phyloP scores from a whole-genome alignment of 805 yeast species.

The Pichia membranifaciens region DNA sequence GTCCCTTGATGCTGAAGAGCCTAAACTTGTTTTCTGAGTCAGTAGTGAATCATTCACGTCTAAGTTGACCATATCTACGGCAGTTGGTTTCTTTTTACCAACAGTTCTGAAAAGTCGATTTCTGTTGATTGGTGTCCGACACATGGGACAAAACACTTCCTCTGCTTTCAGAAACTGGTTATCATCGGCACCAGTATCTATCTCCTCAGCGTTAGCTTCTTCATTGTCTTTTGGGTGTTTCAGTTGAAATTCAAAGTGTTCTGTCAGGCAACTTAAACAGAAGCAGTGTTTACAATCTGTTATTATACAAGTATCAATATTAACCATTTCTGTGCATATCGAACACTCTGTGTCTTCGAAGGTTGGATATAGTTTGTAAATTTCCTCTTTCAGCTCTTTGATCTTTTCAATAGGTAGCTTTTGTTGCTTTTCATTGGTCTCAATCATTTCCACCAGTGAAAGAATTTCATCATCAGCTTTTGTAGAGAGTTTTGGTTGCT shows the following conservation, averaged over 20 bases:
- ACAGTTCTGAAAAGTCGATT: slow-evolving; percentile 41
- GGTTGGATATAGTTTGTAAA: slow-evolving; percentile 30
- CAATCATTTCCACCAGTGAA: slow-evolving; percentile 21
- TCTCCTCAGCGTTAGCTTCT: background rate
- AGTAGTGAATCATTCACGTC: slow-evolving; percentile 4
- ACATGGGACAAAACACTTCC: slow-evolving; percentile 64
- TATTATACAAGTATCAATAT: slow-evolving; percentile 42
- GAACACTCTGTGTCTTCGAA: slow-evolving; percentile 65
- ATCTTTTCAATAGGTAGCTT: slow-evolving; percentile 23
- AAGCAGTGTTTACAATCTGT: slow-evolving; percentile 78
- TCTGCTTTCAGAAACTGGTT: slow-evolving; percentile 31
- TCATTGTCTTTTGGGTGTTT: slow-evolving; percentile 4
- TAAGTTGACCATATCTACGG: background rate
- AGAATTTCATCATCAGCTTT: slow-evolving; percentile 20
- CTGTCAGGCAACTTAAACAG: slow-evolving; percentile 67
- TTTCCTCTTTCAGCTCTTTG: slow-evolving; percentile 23
- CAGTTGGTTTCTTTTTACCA: slow-evolving; percentile 9
- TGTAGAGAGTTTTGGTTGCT: slow-evolving; percentile 7
- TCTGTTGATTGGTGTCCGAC: slow-evolving; percentile 53
- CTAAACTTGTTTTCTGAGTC: slow-evolving; percentile 10
- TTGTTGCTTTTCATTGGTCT: slow-evolving; percentile 23
- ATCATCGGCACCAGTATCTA: background rate
- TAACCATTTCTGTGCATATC: slow-evolving; percentile 68
- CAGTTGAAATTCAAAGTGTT: slow-evolving; percentile 64
- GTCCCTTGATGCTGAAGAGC: slow-evolving; percentile 9